Evolutionary conservation across 1,284 basidiomycete species (phyloP), one percentile per base, ranked within the genome.

Genomic region (Sporisorium scitamineum): DNA sequence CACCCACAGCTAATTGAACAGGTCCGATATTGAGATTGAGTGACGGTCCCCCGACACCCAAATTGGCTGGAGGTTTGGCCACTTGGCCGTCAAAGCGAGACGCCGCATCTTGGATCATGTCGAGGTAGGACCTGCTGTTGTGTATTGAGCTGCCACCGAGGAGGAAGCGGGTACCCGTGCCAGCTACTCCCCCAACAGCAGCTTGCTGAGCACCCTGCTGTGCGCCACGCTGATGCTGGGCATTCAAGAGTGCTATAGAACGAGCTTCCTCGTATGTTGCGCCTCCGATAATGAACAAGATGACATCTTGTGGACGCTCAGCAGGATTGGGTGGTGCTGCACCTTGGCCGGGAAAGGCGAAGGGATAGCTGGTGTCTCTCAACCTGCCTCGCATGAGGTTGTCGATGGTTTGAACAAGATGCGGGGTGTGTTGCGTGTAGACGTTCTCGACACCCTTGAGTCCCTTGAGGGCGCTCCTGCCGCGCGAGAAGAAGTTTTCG

Each of bases 381-480:
- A 99, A 85, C 52, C 93, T 89, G 14, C 95, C 96, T 80, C 91
- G 94, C 80, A 97, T 90, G 2, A 99, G 87, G 61, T 93, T 89
- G 83, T 99, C 97, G 22, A 99, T 87, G 6, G 96, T 99, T 83
- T 97, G 91, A 0, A 92, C 91, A 3, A 99, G 88, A 85, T 97
- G 95, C 10, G 97, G 97, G 16, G 92, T 92, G 83, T 99, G 97
- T 82, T 99, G 97, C 61, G 95, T 99, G 84, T 98, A 99, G 9
- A 99, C 96, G 82, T 99, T 99, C 86, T 99, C 97, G 7, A 99
- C 97, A 8, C 97, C 97, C 88, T 97, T 97, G 61, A 99, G 88
- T 1, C 97, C 97, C 85, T 97, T 97, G 70, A 99, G 86, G 0
- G 96, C 97, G 37, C 92, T 94, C 69, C 94, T 93, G 7, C 97